Conservation (phyloP, 345 rosid species). For the Linum usitatissimum region DNA sequence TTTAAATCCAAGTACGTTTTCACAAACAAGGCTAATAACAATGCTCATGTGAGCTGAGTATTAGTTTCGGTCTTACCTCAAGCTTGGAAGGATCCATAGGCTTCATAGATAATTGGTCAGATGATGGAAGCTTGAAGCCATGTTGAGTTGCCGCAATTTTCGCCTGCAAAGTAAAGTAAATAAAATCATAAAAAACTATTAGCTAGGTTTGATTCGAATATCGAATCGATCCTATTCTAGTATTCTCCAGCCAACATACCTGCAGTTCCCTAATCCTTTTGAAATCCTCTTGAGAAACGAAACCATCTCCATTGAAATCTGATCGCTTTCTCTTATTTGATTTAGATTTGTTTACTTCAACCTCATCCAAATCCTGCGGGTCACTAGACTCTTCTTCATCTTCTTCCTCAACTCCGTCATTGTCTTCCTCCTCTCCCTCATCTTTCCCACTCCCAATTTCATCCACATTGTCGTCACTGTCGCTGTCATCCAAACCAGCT, state of each 20-base stretch:
- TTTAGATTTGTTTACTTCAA: slow-evolving; percentile 17
- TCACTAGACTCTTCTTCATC: slow-evolving; percentile 1
- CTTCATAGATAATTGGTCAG: slow-evolving; percentile 64
- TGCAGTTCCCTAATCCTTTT: slow-evolving; percentile 66
- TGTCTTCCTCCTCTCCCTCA: slow-evolving; percentile 20
- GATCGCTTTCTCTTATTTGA: slow-evolving; percentile 58
- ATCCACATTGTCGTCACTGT: slow-evolving; percentile 17
- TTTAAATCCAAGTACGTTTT: no score
- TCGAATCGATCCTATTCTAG: neutral
- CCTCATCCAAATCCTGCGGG: slow-evolving; percentile 19
- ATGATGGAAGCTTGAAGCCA: slow-evolving; percentile 66
- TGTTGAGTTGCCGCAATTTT: slow-evolving; percentile 60
- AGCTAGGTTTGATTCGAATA: neutral
- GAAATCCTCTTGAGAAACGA: slow-evolving; percentile 91
- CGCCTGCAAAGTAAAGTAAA: slow-evolving; percentile 36
- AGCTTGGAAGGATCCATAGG: slow-evolving; percentile 81
- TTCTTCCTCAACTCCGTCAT: slow-evolving; percentile 15
- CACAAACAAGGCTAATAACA: neutral
- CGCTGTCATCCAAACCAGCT: slow-evolving; percentile 10
- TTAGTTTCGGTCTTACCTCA: slow-evolving; percentile 47
- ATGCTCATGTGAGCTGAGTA: neutral
- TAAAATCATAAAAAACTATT: neutral
- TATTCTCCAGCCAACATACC: slow-evolving; percentile 29
- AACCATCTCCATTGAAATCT: slow-evolving; percentile 70
- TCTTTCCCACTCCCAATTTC: slow-evolving; percentile 22